Evolutionary conservation across 2,329 filamentous ascomycete genomes (phyloP), one percentile per base, ranked within the genome.

Genomic region (Xylaria sp.): DNA sequence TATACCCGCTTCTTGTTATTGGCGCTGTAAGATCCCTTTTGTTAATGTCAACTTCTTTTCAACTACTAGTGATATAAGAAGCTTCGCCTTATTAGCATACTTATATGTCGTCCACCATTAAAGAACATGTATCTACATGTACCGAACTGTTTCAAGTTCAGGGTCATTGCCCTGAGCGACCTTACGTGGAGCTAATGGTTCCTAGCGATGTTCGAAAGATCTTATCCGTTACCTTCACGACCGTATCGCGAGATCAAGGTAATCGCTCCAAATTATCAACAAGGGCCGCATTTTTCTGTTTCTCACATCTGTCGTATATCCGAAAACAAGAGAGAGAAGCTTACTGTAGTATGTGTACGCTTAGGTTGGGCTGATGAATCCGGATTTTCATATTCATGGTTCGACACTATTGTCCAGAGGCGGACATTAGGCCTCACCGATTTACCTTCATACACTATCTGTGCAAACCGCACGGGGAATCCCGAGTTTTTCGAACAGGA

Each of bases 161-260:
- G 3, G 15, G 40, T 7, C 13, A 28, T 60, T 60, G 58, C 42
- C 57, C 58, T 10, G 58, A 60, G n/a, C 31, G 26, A 38, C 42
- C 42, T 17, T 60, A 60, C 42, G 58, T 60, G 15, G 58, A 60
- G 11, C 15, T 60, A 17, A 13, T 26, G 11, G 46, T 60, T 17
- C 58, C 58, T 26, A 5, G 9, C 26, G 31, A 48, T 49, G 42
- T 23, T 3, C 58, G 42, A 38, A 60, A 60, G 40, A 49, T 60
- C 28, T 6, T 60, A 36, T 60, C 58, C 7, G 28, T 60, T 48
- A 60, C 42, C 17, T 60, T 60, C 20, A 60, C 42, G 36, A 60
- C 17, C 7, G 42, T 48, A 28, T 60, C 58, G 17, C 58, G 58
- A 26, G 58, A 60, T 48, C 58, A 60, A 60, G 58, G 58, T 60